Base-by-base conservation (phyloP, 805 yeast species). In the Zygoascus tannicola region DNA sequence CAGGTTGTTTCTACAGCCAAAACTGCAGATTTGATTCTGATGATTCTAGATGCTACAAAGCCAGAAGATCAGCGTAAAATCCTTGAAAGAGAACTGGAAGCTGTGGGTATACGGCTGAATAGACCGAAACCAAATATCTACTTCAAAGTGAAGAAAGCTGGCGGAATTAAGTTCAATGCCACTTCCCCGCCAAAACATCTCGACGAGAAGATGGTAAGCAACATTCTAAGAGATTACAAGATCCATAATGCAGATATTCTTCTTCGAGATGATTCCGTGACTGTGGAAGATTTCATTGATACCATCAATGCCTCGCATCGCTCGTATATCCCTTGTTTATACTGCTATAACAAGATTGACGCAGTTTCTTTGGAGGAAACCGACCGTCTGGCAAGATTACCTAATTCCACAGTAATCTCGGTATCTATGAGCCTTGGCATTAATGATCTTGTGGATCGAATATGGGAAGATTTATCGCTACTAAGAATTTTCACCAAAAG, bases 1-100 rank as follows among this genome's bases (percentile, higher is more conserved):
- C 97, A 92, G 63, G 97, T 92, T 35, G 88, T 90, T 51, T 83
- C 97, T 2, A 92, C 96, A 0, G 95, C 97, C 0, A 81, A 92
- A 62, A 90, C 97, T 0, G 87, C 96, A 0, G 97, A 92, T 59
- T 68, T 90, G 58, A 81, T 90, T 49, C 67, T 90, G 57, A 92
- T 90, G 95, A 87, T 90, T 44, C 66, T 90, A 51, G 98, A 90
- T 65, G 96, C 97, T 1, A 90, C 98, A 1, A 92, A 92, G 61
- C 85, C 94, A 22, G 80, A 78, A 22, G 87, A 88, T 55, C 98
- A 90, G 63, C 71, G 97, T 51, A 78, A 74, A 55, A 84, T 88
- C 45, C 69, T 90, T 51, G 97, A 90, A 58, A 75, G 75, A 46
- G 98, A 90, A 66, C 70, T 90, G 52, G 97, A 90, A 58, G 79